These are phyloP conservation scores for Colletotrichum lini DNA, from an alignment of 2,329 filamentous ascomycete genomes.

Conservation along the genomic window DNA sequence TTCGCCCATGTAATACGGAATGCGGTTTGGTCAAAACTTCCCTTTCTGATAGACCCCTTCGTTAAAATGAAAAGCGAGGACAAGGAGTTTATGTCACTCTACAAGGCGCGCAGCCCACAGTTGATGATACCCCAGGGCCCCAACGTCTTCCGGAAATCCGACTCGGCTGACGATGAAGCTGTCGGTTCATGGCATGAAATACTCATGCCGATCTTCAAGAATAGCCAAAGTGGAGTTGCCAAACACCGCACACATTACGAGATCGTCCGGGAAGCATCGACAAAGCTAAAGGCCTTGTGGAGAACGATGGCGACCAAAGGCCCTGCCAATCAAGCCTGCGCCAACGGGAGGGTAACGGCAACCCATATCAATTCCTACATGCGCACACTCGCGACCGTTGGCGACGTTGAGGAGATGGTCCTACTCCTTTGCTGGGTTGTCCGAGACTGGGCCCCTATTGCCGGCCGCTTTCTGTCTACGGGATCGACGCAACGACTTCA, in stretches of 20 bases:
- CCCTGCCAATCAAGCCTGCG: conserved; percentile 7
- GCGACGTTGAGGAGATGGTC: conserved; percentile 71
- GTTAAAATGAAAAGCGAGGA: background rate
- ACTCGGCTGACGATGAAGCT: background rate
- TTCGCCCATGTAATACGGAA: conserved; percentile 25
- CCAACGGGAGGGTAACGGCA: conserved; percentile 51
- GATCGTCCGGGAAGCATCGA: conserved; percentile 12
- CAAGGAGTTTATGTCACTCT: conserved; percentile 24
- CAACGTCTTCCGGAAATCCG: background rate
- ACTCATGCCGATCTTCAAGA: conserved; percentile 9
- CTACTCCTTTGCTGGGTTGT: conserved; percentile 72
- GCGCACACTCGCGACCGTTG: conserved; percentile 72
- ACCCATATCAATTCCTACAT: conserved; percentile 68
- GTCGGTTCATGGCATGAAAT: background rate
- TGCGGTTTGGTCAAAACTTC: conserved; percentile 43
- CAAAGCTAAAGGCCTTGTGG: conserved; percentile 24
- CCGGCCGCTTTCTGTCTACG: conserved; percentile 54
- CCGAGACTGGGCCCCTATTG: conserved; percentile 57
- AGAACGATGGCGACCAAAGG: conserved; percentile 14
- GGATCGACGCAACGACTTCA: conserved; percentile 47
- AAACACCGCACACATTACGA: background rate
- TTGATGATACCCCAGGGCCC: background rate
- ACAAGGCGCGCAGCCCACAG: background rate
- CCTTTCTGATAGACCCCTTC: conserved; percentile 51
- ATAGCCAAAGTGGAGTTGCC: background rate